Percentiles rank a stretch among this genome's conserved stretches.
Evolutionary conservation across 2,329 filamentous ascomycete species (phyloP).

Genomic region (Aureobasidium sp.): DNA sequence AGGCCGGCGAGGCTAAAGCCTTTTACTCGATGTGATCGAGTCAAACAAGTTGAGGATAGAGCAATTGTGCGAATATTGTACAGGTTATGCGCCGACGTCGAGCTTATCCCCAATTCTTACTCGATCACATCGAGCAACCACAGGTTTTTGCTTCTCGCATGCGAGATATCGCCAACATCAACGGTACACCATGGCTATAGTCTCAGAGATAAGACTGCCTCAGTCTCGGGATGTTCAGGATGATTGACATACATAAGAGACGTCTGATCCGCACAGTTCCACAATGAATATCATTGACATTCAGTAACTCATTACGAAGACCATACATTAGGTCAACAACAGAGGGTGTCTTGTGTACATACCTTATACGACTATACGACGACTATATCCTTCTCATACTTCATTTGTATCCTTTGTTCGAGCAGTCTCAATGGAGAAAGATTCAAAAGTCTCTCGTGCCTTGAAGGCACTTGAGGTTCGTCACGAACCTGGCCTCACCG

Average conservation of each 20-base stretch:
- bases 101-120: conserved; percentile 2
- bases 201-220: neutral
- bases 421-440: conserved; percentile 14
- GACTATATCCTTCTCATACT: neutral
- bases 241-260: conserved; percentile 5
- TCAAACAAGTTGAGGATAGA: neutral
- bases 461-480: conserved; percentile 31
- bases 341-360: conserved; percentile 14
- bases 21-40: conserved; percentile 7
- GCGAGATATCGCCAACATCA: conserved; percentile 1
- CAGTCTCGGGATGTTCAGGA: neutral
- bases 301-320: neutral
- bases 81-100: neutral
- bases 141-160: conserved; percentile 5
- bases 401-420: neutral
- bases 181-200: conserved; percentile 1
- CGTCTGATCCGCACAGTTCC: neutral
- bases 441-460: conserved; percentile 26
- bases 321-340: neutral
- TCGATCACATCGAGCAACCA: conserved; percentile 8
- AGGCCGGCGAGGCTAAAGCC: neutral
- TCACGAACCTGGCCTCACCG: conserved; percentile 65
- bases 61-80: neutral
- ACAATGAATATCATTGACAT: neutral
- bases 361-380: neutral